Evolutionary conservation across 495 filamentous ascomycete species (phyloP).

Genomic region (Chaetomium fimeti): DNA sequence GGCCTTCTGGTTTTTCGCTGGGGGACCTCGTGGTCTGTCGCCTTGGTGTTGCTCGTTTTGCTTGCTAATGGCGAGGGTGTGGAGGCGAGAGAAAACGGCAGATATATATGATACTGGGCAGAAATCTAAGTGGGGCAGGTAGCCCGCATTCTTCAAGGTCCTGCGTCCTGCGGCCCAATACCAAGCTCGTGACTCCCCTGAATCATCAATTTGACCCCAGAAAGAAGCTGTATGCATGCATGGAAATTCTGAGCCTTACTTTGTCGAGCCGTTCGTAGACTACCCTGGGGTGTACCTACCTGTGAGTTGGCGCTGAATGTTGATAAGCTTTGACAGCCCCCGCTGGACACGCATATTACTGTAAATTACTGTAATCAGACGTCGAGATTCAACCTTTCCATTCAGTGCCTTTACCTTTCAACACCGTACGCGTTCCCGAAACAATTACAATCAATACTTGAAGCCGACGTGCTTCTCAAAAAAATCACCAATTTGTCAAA

Average conservation of each 20-base stretch:
- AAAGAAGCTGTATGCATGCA: not conserved
- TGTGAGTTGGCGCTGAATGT: not conserved
- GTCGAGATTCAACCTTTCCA: not conserved
- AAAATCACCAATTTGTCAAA: not conserved
- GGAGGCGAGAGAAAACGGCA: constrained; percentile 13
- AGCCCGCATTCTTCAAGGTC: not conserved
- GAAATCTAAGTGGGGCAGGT: constrained; percentile 11
- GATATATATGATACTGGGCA: constrained; percentile 8
- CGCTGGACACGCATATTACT: not conserved
- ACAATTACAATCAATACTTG: not conserved
- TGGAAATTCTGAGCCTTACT: not conserved
- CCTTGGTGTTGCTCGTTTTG: constrained; percentile 18
- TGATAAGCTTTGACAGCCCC: not conserved
- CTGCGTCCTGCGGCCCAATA: not conserved
- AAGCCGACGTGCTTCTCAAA: not conserved
- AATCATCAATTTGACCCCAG: not conserved
- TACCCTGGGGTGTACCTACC: not conserved
- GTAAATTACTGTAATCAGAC: not conserved
- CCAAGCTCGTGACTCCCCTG: not conserved
- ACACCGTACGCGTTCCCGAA: no score
- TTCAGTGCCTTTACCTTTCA: not conserved
- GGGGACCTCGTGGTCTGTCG: constrained; percentile 4
- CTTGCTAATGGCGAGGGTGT: constrained; percentile 18
- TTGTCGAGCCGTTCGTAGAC: not conserved
- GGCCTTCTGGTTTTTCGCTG: not conserved